Conservation (phyloP, 2,329 filamentous ascomycete species). For the Tolypocladium endophyticum region DNA sequence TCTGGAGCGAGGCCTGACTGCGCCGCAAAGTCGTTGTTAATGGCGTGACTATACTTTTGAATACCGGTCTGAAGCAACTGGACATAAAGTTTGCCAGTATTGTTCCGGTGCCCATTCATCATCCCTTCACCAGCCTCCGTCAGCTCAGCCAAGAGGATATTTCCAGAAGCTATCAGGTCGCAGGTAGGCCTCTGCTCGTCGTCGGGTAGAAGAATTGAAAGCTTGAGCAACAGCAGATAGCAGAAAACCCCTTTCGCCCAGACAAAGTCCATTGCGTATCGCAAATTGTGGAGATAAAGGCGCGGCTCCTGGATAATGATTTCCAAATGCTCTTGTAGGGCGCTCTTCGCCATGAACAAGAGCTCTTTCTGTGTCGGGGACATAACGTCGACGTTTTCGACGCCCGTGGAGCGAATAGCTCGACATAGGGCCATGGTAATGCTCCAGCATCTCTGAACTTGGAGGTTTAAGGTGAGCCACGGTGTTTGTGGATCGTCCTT, state of each 20-base stretch:
- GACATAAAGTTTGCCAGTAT: constrained; percentile 19
- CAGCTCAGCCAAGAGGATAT: constrained; percentile 14
- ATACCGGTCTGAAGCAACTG: constrained; percentile 13
- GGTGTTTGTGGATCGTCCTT: constrained; percentile 8
- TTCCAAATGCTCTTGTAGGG: constrained; percentile 38
- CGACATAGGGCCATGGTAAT: constrained; percentile 40
- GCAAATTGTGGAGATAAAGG: constrained; percentile 37
- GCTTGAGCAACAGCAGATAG: constrained; percentile 42
- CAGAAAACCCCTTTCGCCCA: constrained; percentile 49
- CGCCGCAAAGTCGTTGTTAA: neutral
- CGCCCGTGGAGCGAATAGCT: constrained; percentile 28
- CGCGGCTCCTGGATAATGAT: constrained; percentile 33
- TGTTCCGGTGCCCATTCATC: constrained; percentile 15
- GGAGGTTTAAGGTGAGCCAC: constrained; percentile 32
- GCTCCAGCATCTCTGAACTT: constrained; percentile 42
- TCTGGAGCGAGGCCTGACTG: neutral
- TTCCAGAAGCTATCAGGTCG: constrained; percentile 9
- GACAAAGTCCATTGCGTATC: constrained; percentile 46
- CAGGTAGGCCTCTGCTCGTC: constrained; percentile 7
- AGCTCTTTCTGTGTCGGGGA: constrained; percentile 33
- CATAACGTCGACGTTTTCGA: constrained; percentile 29
- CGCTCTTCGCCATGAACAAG: constrained; percentile 36
- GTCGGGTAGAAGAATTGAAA: constrained; percentile 37
- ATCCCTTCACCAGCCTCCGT: constrained; percentile 8
- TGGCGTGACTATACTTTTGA: constrained; percentile 6